Evolutionary conservation across 805 yeast species (phyloP), one percentile per base, ranked within the genome.

Genomic region (Schwanniomyces yamadae): DNA sequence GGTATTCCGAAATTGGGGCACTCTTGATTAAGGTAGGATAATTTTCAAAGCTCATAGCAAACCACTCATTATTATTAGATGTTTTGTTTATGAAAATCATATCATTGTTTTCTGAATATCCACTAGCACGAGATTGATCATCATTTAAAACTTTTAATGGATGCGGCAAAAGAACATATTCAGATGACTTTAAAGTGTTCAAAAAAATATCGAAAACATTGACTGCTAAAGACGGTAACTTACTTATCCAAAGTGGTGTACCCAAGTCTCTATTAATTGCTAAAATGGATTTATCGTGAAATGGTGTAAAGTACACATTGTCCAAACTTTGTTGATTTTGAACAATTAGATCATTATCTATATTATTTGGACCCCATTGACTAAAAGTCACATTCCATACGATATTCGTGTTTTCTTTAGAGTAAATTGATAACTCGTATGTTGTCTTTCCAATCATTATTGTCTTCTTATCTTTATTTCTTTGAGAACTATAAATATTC

Each of bases 321-420:
- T 90, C 98, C 12, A 71, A 55, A 3, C 95, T 79, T 34, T 63
- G 63, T 15, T 70, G 66, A 31, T 63, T 63, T 55, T 55, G 48
- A 36, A 46, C 37, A 48, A 71, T 60, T 32, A 77, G 61, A 46
- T 77, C 82, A 28, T 63, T 65, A 57, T 91, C 95, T 34, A 89
- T 66, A 45, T 86, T 80, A 57, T 91, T 91, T 29, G 95, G 95
- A 7, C 93, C 95, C 96, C 97, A 93, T 23, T 82, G 73, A 1
- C 95, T 73, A 53, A 84, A 89, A 0, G 90, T 80, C 12, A 93
- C 85, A 50, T 88, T 85, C 93, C 96, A 90, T 2, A 81, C 75
- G 2, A 62, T 47, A 37, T 54, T 56, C 0, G 82, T 63, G 41
- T 78, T 78, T 41, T 77, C 73, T 47, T 74, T 78, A 2, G 93